Evolutionary conservation across 2,329 filamentous ascomycete species (phyloP).

Genomic region (Geosmithia morbida): DNA sequence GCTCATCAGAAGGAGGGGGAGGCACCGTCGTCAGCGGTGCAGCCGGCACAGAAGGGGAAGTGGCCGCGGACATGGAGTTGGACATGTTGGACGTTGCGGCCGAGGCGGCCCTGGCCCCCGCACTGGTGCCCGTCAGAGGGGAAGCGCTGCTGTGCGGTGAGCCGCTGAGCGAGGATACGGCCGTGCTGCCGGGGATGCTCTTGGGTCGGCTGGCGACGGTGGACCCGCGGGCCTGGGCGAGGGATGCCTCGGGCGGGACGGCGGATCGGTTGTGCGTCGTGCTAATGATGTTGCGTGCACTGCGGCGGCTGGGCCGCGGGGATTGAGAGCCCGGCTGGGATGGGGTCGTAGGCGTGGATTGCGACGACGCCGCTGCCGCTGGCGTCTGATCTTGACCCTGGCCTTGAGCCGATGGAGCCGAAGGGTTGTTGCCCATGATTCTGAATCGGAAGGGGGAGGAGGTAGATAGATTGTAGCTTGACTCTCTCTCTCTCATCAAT

Average conservation of each 20-base stretch:
- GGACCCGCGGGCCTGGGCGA: slow-evolving; percentile 44
- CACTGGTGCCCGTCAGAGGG: slow-evolving; percentile 8
- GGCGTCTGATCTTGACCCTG: slow-evolving; percentile 13
- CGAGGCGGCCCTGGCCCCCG: not conserved
- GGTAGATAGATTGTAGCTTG: not conserved
- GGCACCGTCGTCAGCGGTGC: slow-evolving; percentile 5
- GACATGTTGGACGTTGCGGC: not conserved
- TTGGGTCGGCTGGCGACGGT: slow-evolving; percentile 31
- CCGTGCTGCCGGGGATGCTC: slow-evolving; percentile 28
- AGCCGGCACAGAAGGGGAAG: not conserved
- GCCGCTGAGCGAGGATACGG: slow-evolving; percentile 32
- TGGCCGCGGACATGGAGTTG: not conserved
- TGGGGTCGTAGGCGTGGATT: not conserved
- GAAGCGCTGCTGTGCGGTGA: slow-evolving; percentile 26
- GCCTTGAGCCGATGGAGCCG: slow-evolving; percentile 12
- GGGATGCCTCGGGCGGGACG: slow-evolving; percentile 47
- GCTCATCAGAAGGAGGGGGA: slow-evolving; percentile 9
- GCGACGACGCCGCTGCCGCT: not conserved
- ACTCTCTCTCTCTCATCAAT: no score
- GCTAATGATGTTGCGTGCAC: slow-evolving; percentile 38
- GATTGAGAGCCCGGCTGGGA: slow-evolving; percentile 2
- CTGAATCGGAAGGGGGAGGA: not conserved
- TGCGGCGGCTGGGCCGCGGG: slow-evolving; percentile 10
- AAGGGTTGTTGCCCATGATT: slow-evolving; percentile 20
- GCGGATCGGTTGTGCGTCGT: slow-evolving; percentile 39